These are phyloP conservation scores for Ustilago hordei DNA, from an alignment of 1,284 basidiomycete species.

Conservation along the genomic window DNA sequence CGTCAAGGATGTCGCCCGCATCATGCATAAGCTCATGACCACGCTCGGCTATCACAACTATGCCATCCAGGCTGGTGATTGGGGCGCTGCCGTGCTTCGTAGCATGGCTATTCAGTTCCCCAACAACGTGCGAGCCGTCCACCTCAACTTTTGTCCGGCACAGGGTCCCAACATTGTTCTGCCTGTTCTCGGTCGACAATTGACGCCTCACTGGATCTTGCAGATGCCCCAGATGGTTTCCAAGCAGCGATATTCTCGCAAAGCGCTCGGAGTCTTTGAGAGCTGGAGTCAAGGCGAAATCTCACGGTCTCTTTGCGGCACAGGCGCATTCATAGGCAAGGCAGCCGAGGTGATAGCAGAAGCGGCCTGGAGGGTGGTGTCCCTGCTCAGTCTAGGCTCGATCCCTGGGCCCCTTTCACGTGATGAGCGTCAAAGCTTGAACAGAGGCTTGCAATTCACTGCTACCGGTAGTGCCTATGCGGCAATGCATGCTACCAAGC, in stretches of 20 bases:
- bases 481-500: constrained; percentile 67
- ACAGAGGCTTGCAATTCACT: constrained; percentile 50
- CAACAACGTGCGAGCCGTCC: constrained; percentile 36
- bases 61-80: constrained; percentile 59
- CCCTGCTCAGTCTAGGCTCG: constrained; percentile 26
- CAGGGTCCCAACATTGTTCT: constrained; percentile 43
- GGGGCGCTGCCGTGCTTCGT: constrained; percentile 49
- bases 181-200: constrained; percentile 28
- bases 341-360: constrained; percentile 17
- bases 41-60: constrained; percentile 55
- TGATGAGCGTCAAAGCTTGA: constrained; percentile 51
- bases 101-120: constrained; percentile 45
- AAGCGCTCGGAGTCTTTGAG: constrained; percentile 27
- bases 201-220: constrained; percentile 37
- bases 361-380: constrained; percentile 20
- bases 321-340: constrained; percentile 9
- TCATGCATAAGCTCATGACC: constrained; percentile 60
- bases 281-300: constrained; percentile 23
- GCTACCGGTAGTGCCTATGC: constrained; percentile 59
- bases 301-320: constrained; percentile 15
- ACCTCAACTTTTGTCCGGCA: constrained; percentile 58
- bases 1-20: constrained; percentile 52
- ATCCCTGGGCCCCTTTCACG: constrained; percentile 47
- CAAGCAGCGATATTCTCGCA: constrained; percentile 27
- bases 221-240: constrained; percentile 23